Base-by-base conservation (phyloP, 306 rosid species). In the Medicago ruthenica region DNA sequence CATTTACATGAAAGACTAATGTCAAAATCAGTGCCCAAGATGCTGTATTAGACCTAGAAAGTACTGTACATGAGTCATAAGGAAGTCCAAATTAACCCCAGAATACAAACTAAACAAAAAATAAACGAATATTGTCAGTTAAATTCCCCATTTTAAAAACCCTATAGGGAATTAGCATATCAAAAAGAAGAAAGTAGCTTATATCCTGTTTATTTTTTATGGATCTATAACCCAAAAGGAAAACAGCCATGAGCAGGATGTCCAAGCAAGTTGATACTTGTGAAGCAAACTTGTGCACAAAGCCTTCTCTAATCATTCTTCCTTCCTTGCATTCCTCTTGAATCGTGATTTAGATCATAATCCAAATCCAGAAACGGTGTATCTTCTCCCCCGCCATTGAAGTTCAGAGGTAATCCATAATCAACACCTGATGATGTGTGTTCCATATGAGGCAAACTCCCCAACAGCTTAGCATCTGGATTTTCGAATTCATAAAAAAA, bases 401-500 rank as follows among this genome's bases (percentile, higher is more conserved):
- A 74, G 67, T 83, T 80, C 70, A 73, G 90, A 10, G 84, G 82
- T 18, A 80, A 84, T 12, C 91, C 78, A 20, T 87, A 88, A 65
- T 88, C 91, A 11, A 76, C 53, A 61, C 40, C 73, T 0, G 89
- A 78, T 17, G 85, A 45, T 15, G 80, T 37, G 51, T 85, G 85
- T 15, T 92, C 96, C 89, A 86, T 85, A 59, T 86, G 89, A 37
- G 81, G 78, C 63, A 86, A 73, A 70, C 90, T 87, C 42, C 96
- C 97, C 12, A 90, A 80, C 62, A 88, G 67, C 81, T 85, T 92
- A n/a, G 89, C 87, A 37, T 90, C 97, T 17, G 92, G 92, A 55
- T 86, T 85, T 69, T 87, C 84, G 70, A 87, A 7, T 58, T 90
- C 83, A 66, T 86, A 83, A 0, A 83, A 71, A 79, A 74, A n/a